Evolutionary conservation across 1,284 basidiomycete genomes (phyloP), one percentile per base, ranked within the genome.

Genomic region (Coniferiporia sulphurascens): DNA sequence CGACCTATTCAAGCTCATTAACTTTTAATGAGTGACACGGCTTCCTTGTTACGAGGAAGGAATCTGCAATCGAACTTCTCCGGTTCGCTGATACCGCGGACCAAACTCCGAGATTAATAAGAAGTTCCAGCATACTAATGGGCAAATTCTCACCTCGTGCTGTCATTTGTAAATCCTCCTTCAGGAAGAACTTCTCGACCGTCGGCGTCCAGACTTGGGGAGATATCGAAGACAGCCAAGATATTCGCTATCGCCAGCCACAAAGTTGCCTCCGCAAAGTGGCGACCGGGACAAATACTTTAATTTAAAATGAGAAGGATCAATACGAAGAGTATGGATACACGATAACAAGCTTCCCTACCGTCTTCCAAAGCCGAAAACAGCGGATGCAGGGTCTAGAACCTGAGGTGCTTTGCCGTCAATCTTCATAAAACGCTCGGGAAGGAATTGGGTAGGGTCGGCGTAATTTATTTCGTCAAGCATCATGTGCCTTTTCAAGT

Each of bases 241-340:
- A 62, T 56, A 36, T 22, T 57, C 2, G 61, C 61, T 27, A 64
- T 59, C 10, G 61, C 52, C n/a, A 64, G 44, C 61, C 60, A 65
- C 1, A 63, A 43, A 17, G 52, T 59, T 19, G 56, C 48, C 48
- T 65, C 64, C 15, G 64, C 64, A 34, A 63, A 61, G 46, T 58
- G 45, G 6, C 55, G 32, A 8, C 64, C 64, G 10, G 64, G 62
- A 55, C 64, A 65, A 22, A 62, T 56, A 15, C 56, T 55, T 15
- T n/a, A 2, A 7, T n/a, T n/a, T 3, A 46, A 50, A 45, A 45
- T 27, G 21, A n/a, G 21, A 35, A 36, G 21, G 35, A 36, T 34
- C 19, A 48, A 19, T 1, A 5, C 4, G n/a, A 5, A 13, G 35
- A 35, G 19, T 19, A 43, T 27, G n/a, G 10, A 32, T 15, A 35